Percentiles rank a stretch among this genome's conserved stretches.
phyloP scores from a whole-genome alignment of 2,329 filamentous ascomycete species.

The Colletotrichum chrysophilum region DNA sequence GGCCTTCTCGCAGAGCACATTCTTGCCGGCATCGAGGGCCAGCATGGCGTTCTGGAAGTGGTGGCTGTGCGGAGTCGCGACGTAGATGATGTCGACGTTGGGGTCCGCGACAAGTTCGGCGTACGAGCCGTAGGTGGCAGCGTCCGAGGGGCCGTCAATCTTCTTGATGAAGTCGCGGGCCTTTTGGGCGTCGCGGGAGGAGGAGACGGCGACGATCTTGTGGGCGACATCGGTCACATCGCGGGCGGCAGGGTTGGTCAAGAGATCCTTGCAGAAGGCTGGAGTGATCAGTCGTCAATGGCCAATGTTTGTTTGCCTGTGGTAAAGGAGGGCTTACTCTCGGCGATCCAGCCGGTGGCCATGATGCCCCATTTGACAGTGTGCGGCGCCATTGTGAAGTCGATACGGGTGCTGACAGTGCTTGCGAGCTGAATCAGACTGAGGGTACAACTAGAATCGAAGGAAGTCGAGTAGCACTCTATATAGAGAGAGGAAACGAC shows the following conservation, averaged over 20 bases:
- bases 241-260: conserved; percentile 73
- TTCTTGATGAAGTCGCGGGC: conserved; percentile 77
- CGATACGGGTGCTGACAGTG: conserved; percentile 1
- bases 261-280: conserved; percentile 79
- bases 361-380: conserved; percentile 65
- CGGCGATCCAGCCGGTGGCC: conserved; percentile 64
- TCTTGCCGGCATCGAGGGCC: conserved; percentile 82
- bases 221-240: conserved; percentile 76
- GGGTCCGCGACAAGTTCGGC: conserved; percentile 79
- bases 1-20: conserved; percentile 90
- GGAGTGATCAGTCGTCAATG: not conserved
- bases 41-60: conserved; percentile 92
- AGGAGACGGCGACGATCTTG: conserved; percentile 79
- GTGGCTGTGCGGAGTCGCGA: conserved; percentile 90
- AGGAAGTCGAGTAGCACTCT: not conserved
- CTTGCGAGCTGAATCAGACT: not conserved
- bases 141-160: conserved; percentile 70
- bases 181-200: conserved; percentile 73
- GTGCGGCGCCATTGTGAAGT: conserved; percentile 48
- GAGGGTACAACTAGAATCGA: not conserved
- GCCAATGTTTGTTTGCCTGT: not conserved
- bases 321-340: conserved; percentile 46
- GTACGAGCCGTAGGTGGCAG: conserved; percentile 81
- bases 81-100: conserved; percentile 84
- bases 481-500: not conserved